Evolutionary conservation across 371 early-diverging fungal species (phyloP), one percentile per base, ranked within the genome.

Genomic region (Mucor racemosus): DNA sequence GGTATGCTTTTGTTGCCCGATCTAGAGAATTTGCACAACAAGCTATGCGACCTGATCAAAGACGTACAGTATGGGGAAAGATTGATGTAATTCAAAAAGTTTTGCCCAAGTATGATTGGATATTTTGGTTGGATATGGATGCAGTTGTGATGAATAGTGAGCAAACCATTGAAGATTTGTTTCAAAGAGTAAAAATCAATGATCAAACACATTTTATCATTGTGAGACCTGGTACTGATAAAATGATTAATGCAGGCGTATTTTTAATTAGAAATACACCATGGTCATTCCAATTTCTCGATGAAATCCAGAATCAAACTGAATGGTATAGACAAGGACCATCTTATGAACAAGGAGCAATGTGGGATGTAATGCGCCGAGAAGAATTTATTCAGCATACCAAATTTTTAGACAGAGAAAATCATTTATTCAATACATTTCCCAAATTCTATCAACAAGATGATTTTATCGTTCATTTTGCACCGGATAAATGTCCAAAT

Each of bases 111-210:
- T 85, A 84, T 58, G 82, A 87, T 17, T 87, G 88, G 88, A 21
- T 87, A 7, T 74, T 87, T n/a, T 87, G 88, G 88, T 59, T 86
- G 69, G 88, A 87, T 65, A 87, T 87, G 86, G 88, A 87, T 61
- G 85, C 88, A 3, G 79, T 87, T 3, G 70, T 87, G 3, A 77
- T 79, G 61, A 76, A 87, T 60, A 41, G 70, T 19, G 70, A 77
- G 33, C 69, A 67, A 44, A 66, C 76, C 2, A 60, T 81, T 1
- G 74, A 84, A 39, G 72, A 50, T 1, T 59, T 87, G 15, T 64
- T 87, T 8, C 65, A 72, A 0, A 61, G 67, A 15, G 64, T 76
- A 9, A 54, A 44, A 10, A 46, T 48, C 11, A 48, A 61, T 0
- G 38, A 62, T 1, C 62, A 75, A 11, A 71, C 80, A n/a, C 75